Conservation (phyloP, 1,284 basidiomycete species). For the Trametes hirsuta region DNA sequence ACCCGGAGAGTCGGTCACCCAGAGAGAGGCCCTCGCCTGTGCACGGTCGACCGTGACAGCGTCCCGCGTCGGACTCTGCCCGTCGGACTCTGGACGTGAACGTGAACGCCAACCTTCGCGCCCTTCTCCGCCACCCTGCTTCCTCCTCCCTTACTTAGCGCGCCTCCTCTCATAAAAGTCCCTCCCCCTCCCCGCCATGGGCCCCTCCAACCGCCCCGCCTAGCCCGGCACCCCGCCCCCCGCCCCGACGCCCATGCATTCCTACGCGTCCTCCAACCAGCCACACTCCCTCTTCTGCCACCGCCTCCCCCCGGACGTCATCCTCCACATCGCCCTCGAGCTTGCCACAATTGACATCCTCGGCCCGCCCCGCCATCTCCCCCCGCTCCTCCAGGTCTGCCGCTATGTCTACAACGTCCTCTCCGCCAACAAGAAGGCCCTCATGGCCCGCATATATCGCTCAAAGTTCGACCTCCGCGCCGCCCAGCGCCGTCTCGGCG, state of each 20-base stretch:
- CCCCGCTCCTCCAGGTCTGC: slow-evolving; percentile 55
- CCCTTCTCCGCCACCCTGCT: slow-evolving; percentile 18
- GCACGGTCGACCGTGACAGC: neutral
- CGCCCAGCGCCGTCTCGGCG: slow-evolving; percentile 55
- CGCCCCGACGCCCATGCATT: slow-evolving; percentile 12
- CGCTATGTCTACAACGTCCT: slow-evolving; percentile 42
- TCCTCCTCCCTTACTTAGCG: neutral
- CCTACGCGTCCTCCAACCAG: slow-evolving; percentile 16
- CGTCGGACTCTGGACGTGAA: neutral
- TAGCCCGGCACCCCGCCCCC: slow-evolving; percentile 8
- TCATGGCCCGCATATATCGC: slow-evolving; percentile 65
- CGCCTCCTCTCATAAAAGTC: slow-evolving; percentile 13
- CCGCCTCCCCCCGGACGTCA: slow-evolving; percentile 63
- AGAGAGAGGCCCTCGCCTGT: neutral
- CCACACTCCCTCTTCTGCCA: slow-evolving; percentile 30
- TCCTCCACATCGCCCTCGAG: slow-evolving; percentile 58
- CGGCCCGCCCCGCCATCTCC: slow-evolving; percentile 45
- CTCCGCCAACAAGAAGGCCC: slow-evolving; percentile 47
- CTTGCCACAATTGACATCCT: slow-evolving; percentile 45
- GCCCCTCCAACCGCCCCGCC: slow-evolving; percentile 17
- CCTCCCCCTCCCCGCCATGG: slow-evolving; percentile 8
- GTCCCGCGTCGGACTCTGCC: no score
- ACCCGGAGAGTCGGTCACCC: neutral
- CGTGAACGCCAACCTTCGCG: slow-evolving; percentile 3
- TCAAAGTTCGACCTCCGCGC: slow-evolving; percentile 64